phyloP scores from a whole-genome alignment of 1,284 basidiomycete genomes.

The Sphaerobolus stellatus region DNA sequence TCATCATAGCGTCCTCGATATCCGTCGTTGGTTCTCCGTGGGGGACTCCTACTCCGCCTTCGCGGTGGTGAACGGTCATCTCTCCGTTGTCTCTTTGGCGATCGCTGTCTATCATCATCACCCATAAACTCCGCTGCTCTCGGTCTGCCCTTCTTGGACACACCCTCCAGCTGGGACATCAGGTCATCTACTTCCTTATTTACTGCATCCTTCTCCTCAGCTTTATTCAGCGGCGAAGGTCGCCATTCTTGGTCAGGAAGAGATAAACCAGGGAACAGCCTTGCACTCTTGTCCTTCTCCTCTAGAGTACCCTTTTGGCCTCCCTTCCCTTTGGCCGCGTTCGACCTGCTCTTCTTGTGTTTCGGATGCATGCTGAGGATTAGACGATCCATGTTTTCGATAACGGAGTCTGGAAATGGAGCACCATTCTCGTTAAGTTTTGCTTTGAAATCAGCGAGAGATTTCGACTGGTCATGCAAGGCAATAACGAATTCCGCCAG shows the following conservation, averaged over 20 bases:
- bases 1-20: slow-evolving; percentile 36
- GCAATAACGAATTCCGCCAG: slow-evolving; percentile 94
- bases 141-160: slow-evolving; percentile 57
- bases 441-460: slow-evolving; percentile 75
- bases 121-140: slow-evolving; percentile 43
- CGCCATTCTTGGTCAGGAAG: slow-evolving; percentile 73
- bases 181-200: slow-evolving; percentile 85
- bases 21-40: slow-evolving; percentile 38
- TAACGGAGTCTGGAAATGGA: slow-evolving; percentile 85
- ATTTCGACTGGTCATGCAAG: slow-evolving; percentile 84
- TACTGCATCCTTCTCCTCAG: slow-evolving; percentile 60
- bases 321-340: slow-evolving; percentile 36
- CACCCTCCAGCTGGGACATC: slow-evolving; percentile 73
- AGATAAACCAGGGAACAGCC: slow-evolving; percentile 92
- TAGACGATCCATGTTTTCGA: slow-evolving; percentile 91
- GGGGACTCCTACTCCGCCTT: slow-evolving; percentile 55
- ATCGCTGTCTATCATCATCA: slow-evolving; percentile 37
- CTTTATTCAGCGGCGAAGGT: slow-evolving; percentile 25
- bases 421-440: slow-evolving; percentile 83
- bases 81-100: slow-evolving; percentile 57
- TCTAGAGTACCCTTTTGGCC: slow-evolving; percentile 40
- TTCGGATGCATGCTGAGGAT: slow-evolving; percentile 95
- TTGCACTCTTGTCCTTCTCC: slow-evolving; percentile 74
- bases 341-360: slow-evolving; percentile 63
- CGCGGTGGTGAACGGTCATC: slow-evolving; percentile 37